These are phyloP conservation scores for Daldinia sp. DNA, from an alignment of 2,329 filamentous ascomycete species.

Conservation along the genomic window DNA sequence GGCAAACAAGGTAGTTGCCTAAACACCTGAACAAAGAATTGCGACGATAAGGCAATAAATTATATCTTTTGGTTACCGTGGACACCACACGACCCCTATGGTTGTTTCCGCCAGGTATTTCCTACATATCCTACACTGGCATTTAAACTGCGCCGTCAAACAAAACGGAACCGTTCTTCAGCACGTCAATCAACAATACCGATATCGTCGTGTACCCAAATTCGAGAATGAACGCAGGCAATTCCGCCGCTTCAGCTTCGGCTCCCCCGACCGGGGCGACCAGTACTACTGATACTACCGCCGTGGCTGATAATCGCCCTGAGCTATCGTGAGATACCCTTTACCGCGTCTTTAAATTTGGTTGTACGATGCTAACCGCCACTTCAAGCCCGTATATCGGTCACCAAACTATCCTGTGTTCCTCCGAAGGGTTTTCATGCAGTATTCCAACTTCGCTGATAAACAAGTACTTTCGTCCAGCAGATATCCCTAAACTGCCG, in stretches of 20 bases:
- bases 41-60: too few relatives aligned
- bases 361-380: background rate
- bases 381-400: slow-evolving; percentile 9
- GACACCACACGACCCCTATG: too few relatives aligned
- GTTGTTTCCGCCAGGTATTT: too few relatives aligned
- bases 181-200: background rate
- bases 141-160: background rate
- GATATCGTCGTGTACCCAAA: background rate
- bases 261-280: background rate
- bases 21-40: too few relatives aligned
- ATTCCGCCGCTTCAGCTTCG: background rate
- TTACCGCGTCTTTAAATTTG: background rate
- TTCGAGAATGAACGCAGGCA: background rate
- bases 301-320: background rate
- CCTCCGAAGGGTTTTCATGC: slow-evolving; percentile 10
- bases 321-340: slow-evolving; percentile 10
- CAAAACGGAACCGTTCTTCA: background rate
- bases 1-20: too few relatives aligned
- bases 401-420: background rate
- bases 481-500: background rate
- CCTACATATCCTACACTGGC: too few relatives aligned
- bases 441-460: background rate
- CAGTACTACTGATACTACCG: background rate
- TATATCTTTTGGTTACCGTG: too few relatives aligned
- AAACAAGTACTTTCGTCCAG: background rate